Conservation (phyloP, 192 early-diverging fungal genomes). For the Backusella circina region DNA sequence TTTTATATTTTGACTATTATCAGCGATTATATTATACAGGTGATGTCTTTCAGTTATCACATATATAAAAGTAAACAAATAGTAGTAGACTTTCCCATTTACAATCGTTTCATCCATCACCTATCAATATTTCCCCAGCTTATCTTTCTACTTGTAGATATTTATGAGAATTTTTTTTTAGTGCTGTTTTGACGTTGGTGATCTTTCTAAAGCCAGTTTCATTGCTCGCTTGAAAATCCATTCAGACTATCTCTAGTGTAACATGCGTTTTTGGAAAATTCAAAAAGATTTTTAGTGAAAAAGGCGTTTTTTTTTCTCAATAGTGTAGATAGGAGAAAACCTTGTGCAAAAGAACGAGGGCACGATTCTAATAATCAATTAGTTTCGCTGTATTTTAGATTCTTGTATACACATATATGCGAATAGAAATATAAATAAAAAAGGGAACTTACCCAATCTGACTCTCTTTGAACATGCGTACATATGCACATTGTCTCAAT, state of each 20-base stretch:
- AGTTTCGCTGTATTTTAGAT: neutral
- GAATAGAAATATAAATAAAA: neutral
- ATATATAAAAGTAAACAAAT: neutral
- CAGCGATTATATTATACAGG: neutral
- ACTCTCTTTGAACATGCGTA: neutral
- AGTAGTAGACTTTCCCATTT: neutral
- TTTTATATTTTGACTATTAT: neutral
- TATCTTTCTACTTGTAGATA: neutral
- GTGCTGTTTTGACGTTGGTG: neutral
- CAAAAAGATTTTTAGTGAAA: neutral
- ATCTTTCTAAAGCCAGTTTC: slow-evolving; percentile 2
- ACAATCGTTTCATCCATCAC: neutral
- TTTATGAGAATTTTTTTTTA: neutral
- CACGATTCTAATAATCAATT: neutral
- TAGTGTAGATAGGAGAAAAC: neutral
- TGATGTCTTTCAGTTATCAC: neutral
- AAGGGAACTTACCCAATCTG: no score
- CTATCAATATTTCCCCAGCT: neutral
- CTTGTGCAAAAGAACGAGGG: neutral
- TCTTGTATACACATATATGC: neutral
- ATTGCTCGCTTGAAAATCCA: neutral
- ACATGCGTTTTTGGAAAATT: neutral
- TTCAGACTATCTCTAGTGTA: neutral
- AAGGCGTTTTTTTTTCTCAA: neutral
- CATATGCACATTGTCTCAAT: neutral